Evolutionary conservation across 495 filamentous ascomycete species (phyloP), one percentile per base, ranked within the genome.

Genomic region (Lineolata rhizophorae): DNA sequence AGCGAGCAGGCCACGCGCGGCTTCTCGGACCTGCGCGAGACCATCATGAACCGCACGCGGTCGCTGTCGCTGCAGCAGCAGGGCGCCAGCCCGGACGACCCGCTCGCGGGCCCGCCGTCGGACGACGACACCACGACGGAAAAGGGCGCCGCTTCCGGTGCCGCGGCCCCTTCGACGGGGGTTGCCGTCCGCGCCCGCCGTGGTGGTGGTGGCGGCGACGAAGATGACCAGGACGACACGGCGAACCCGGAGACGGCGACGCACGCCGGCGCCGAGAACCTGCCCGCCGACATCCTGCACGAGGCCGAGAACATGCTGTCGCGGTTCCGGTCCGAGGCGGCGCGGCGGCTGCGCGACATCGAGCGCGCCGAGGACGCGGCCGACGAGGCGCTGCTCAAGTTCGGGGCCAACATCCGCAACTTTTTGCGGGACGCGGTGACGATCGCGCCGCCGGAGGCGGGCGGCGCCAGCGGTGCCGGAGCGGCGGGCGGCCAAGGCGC

Each of bases 281-380:
- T 64, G 29, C 58, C 48, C 21, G 50, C 53, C 9, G 53, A 57
- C 37, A 55, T 57, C 19, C 45, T 57, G 15, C 53, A 65, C 31
- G 71, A 76, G 37, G 68, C 71, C 16, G 78, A 83, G 42, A 65
- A 72, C 9, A 72, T 91, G 37, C 69, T 95, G 30, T 69, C 80
- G n/a, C 67, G 80, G 22, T 70, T 97, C 49, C 72, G 72, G 31
- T 57, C 62, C 18, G 81, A 91, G 47, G 87, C 87, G 11, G 61
- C 75, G 5, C 78, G 81, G 46, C 69, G 79, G 30, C 60, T 97
- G 25, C 84, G 78, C 45, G 85, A 94, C 43, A 75, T 97, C 19
- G 77, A 95, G 46, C 73, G 73, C 41, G 87, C 85, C 25, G 87
- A 97, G 51, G 84, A 93, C 45, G 84, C 84, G n/a, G 87, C 87